Evolutionary conservation across 345 rosid genomes (phyloP).

Genomic region (Syzygium oleosum): DNA sequence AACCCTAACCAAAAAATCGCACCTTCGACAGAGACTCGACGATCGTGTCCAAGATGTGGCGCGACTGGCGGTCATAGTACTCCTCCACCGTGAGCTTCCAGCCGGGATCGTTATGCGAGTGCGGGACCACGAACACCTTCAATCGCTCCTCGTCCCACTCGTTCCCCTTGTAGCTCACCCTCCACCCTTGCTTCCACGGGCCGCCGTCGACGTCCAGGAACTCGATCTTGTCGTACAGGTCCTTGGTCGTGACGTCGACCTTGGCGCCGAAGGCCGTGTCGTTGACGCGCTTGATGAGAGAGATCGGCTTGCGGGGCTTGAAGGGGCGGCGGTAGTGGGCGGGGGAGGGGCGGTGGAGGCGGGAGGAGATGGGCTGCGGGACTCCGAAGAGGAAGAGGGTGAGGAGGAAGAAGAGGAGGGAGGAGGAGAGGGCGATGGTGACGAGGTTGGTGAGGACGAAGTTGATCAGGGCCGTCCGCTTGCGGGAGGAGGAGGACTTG

Average conservation of each 20-base stretch:
- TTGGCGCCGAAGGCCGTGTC: conserved; percentile 25
- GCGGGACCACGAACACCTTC: conserved; percentile 89
- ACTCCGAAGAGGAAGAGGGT: conserved; percentile 67
- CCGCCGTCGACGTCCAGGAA: conserved; percentile 81
- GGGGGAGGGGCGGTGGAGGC: conserved; percentile 29
- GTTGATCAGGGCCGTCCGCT: conserved; percentile 48
- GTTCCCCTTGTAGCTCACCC: conserved; percentile 55
- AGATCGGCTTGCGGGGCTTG: conserved; percentile 1
- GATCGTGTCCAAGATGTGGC: conserved; percentile 81
- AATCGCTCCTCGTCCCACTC: conserved; percentile 89
- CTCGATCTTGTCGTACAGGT: conserved; percentile 80
- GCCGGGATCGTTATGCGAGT: conserved; percentile 98
- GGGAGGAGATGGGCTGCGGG: conserved; percentile 63
- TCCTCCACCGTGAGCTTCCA: conserved; percentile 97
- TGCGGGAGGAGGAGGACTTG: conserved; percentile 49
- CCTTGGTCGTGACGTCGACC: conserved; percentile 83
- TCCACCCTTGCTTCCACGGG: conserved; percentile 98
- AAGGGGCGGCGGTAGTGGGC: conserved; percentile 15
- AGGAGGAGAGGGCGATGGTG: conserved; percentile 53
- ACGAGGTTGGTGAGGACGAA: conserved; percentile 72
- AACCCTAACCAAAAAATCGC: neutral
- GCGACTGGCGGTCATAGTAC: conserved; percentile 77
- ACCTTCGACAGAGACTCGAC: conserved; percentile 86
- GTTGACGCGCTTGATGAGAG: conserved; percentile 5
- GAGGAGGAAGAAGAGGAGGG: conserved; percentile 62